Base-by-base conservation (phyloP, 139 green algal species). In the Yamagishiella unicocca region DNA sequence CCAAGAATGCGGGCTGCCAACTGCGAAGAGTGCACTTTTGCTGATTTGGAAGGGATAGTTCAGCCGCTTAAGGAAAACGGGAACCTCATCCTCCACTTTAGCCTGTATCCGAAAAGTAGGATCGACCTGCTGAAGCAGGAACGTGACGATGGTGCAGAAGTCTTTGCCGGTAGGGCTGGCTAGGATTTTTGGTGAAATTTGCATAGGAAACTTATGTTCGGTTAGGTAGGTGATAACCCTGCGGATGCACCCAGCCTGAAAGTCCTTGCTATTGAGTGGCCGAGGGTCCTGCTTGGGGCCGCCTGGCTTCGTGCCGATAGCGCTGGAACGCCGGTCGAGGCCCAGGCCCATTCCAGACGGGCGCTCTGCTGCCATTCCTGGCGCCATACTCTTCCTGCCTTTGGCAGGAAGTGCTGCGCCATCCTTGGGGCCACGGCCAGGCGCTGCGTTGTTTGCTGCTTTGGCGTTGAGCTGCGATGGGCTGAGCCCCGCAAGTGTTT, bases 1-100 rank as follows among this genome's bases (percentile, higher is more conserved):
- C 97, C 97, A 99, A 3, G 97, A 98, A 92, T 99, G 96, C 0
- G 97, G 95, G 82, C 89, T 96, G 77, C 97, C 97, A 2, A 99
- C 96, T 1, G 97, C 95, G 75, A 96, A 97, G 70, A 99, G 89
- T 29, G 95, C 95, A 50, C 84, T 95, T 85, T 99, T 99, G 91
- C 84, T 95, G 90, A 99, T 97, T 50, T 93, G 90, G 82, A 99
- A 99, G 10, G 97, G 97, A 89, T 99, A 99, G 55, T 94, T 91
- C 29, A 99, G 91, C 38, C 96, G 94, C 92, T 99, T 99, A 93
- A 98, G 99, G 43, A 99, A 89, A 33, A 91, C 70, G 6, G 96
- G 96, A 12, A 98, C 95, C 70, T 98, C 96, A 37, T 98, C 95
- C 84, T 98, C 96, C 22, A 97, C 90, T 83, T 98, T 98, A 73